Evolutionary conservation across 257 asterid species (phyloP).

Genomic region (Solanum tarijense): DNA sequence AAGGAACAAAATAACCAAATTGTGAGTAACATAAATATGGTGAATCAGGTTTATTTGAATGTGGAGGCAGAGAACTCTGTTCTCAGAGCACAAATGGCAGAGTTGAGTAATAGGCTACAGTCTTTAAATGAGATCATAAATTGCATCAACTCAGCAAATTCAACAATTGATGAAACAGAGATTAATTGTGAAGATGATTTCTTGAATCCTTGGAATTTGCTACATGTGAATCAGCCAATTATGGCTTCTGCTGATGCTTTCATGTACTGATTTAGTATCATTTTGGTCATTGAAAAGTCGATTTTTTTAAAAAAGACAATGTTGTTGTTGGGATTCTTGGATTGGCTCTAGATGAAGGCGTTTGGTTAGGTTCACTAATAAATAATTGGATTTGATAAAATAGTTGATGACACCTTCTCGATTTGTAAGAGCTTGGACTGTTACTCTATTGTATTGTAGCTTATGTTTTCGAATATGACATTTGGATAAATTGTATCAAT

Average conservation of each 20-base stretch:
- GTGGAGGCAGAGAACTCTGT: constrained; percentile 25
- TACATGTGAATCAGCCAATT: constrained; percentile 33
- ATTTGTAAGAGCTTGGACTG: not conserved
- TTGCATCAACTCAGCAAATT: constrained; percentile 9
- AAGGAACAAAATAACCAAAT: constrained; percentile 14
- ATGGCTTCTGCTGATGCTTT: constrained; percentile 36
- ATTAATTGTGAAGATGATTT: constrained; percentile 21
- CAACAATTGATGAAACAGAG: not conserved
- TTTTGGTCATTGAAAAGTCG: not conserved
- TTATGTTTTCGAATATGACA: not conserved
- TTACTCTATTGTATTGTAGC: not conserved
- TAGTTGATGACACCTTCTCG: not conserved
- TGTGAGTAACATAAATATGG: constrained; percentile 7
- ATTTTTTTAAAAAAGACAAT: not conserved
- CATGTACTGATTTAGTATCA: constrained; percentile 20
- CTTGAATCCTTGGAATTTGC: constrained; percentile 41
- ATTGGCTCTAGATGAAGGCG: not conserved
- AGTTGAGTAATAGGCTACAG: constrained; percentile 34
- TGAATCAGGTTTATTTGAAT: constrained; percentile 10
- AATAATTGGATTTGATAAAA: not conserved
- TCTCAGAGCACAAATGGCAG: constrained; percentile 22
- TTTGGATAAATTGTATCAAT: not conserved
- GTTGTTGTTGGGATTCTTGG: not conserved
- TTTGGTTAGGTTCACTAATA: not conserved
- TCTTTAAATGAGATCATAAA: constrained; percentile 39